Conservation (phyloP, 2,329 filamentous ascomycete genomes). For the Beauveria sp. region DNA sequence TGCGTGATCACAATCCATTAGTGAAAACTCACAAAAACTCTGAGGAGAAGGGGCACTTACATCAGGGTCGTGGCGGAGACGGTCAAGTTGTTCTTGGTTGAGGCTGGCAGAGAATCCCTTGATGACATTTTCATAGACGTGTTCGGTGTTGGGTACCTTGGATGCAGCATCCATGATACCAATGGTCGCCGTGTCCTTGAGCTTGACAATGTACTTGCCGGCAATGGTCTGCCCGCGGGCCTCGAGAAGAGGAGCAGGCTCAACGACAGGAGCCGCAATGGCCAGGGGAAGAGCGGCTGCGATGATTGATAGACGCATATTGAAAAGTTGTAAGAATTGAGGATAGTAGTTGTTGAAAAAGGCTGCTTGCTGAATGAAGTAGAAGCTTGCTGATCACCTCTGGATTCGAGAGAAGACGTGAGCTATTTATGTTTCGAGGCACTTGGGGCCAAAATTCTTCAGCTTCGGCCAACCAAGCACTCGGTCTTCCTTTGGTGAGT, state of each 20-base stretch:
- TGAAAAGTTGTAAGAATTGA: neutral
- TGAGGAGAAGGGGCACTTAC: conserved; percentile 1
- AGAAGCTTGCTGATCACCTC: neutral
- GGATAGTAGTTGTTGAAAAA: neutral
- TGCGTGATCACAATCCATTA: neutral
- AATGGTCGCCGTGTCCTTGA: conserved; percentile 15
- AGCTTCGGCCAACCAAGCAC: neutral
- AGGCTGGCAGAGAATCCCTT: conserved; percentile 19
- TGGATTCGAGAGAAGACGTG: neutral
- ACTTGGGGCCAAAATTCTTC: no score
- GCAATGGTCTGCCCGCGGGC: conserved; percentile 14
- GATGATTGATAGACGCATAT: conserved; percentile 17
- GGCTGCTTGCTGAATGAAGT: neutral
- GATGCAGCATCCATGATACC: neutral
- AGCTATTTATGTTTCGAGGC: conserved; percentile 4
- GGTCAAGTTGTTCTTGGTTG: conserved; percentile 14
- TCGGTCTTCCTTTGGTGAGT: neutral
- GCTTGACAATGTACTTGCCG: conserved; percentile 22
- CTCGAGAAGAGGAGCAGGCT: conserved; percentile 7
- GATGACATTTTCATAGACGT: conserved; percentile 17
- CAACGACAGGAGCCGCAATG: conserved; percentile 10
- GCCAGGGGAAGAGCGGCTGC: conserved; percentile 17
- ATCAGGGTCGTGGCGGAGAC: conserved; percentile 17
- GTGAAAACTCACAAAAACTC: neutral
- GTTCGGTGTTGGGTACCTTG: conserved; percentile 16